These are phyloP conservation scores for Elymus sibiricus DNA, from an alignment of 176 grass and related monocot species.

Conservation along the genomic window DNA sequence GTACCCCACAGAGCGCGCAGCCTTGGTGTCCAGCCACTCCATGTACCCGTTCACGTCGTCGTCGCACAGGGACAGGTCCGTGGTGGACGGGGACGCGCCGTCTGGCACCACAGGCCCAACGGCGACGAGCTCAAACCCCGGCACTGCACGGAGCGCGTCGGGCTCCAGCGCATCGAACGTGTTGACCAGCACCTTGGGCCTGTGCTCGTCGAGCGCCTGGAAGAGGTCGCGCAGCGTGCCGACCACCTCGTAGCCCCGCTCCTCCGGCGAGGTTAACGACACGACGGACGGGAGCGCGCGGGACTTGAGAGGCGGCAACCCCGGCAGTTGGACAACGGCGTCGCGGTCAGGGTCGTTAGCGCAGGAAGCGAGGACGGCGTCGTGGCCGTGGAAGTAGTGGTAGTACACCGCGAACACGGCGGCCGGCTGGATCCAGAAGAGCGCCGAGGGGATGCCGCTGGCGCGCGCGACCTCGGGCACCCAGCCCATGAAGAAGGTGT, in stretches of 20 bases:
- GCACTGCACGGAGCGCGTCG: neutral
- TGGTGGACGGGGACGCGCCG: neutral
- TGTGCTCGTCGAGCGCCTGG: neutral
- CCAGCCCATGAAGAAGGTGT: conserved; percentile 2
- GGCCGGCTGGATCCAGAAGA: conserved; percentile 10
- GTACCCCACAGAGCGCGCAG: neutral
- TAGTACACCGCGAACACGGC: conserved; percentile 10
- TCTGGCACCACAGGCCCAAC: neutral
- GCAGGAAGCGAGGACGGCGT: neutral
- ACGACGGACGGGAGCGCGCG: conserved; percentile 1
- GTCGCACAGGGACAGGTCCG: neutral
- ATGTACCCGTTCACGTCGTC: neutral
- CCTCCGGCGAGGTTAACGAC: neutral
- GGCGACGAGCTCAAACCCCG: neutral
- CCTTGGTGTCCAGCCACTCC: neutral
- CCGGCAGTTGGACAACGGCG: neutral
- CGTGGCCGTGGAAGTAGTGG: conserved; percentile 2
- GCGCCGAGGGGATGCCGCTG: neutral
- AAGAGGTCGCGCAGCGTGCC: neutral
- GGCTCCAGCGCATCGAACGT: neutral
- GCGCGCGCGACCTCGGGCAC: neutral
- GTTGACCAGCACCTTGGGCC: conserved; percentile 5
- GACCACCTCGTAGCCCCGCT: neutral
- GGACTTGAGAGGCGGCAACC: neutral
- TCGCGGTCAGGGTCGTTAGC: neutral